Base-by-base conservation (phyloP, 495 filamentous ascomycete species). In the Massariosphaeria phaeospora region DNA sequence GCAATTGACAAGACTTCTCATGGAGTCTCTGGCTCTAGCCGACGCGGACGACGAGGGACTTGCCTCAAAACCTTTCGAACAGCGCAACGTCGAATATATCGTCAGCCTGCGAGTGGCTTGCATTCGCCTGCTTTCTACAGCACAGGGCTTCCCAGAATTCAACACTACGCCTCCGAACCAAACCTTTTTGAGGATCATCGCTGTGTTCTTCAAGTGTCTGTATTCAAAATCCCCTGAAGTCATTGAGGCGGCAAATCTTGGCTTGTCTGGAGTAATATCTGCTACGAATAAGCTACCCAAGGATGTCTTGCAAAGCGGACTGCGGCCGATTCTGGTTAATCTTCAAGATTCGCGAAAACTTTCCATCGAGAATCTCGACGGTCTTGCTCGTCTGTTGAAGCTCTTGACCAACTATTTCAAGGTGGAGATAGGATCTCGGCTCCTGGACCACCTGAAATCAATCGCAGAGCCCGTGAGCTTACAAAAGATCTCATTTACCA, bases 391-490 rank as follows among this genome's bases (percentile, higher is more conserved):
- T 24, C 77, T 99, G 3, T 71, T 99, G 52, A 86, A 88, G 24
- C 76, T 99, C 0, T 72, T 99, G 18, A 99, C 94, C 0, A 97
- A 94, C 44, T 97, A 97, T 66, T 99, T 99, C 75, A 99, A 99
- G 70, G 91, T 96, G 1, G 94, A 96, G 66, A 99, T 99, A 41
- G 94, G 94, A 5, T 80, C 89, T 29, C 79, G 91, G 36, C 71
- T 99, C 7, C 73, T 99, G 13, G 91, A 95, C 39, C 94, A 99
- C 57, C 84, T 97, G 75, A 91, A 89, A 66, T 78, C 83, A 12
- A 88, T 99, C 63, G 93, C 91, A 0, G 91, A 96, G 57, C 77
- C 84, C 18, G 73, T 73, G 30, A 77, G 80, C 8, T 71, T 97
- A 48, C 91, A 96, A 67, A 88, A 90, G 64, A 85, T 93, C 2